phyloP scores from a whole-genome alignment of 1,284 basidiomycete species.

The Leccinum insigne region DNA sequence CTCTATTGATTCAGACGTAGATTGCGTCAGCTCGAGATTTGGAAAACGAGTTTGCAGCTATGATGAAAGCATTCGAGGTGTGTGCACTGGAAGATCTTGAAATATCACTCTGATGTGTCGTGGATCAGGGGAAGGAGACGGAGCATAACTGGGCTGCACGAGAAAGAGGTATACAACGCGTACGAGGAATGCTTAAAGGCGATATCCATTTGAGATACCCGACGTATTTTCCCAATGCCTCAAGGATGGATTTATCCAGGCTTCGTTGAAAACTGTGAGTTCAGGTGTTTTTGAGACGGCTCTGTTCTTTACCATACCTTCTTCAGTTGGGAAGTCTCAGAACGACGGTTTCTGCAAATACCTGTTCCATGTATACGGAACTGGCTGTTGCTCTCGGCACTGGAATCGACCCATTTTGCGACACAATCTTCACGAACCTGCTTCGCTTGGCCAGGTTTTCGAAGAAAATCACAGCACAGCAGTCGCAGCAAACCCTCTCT shows the following conservation, averaged over 20 bases:
- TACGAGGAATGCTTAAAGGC: conserved; percentile 92
- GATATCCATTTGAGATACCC: conserved; percentile 74
- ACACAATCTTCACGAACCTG: conserved; percentile 72
- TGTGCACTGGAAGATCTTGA: conserved; percentile 8
- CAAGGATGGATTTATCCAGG: conserved; percentile 79
- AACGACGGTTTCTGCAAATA: conserved; percentile 87
- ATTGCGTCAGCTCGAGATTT: conserved; percentile 86
- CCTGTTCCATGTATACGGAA: conserved; percentile 80
- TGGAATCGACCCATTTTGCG: conserved; percentile 76
- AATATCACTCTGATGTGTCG: conserved; percentile 8
- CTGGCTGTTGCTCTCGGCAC: conserved; percentile 71
- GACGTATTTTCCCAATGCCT: conserved; percentile 76
- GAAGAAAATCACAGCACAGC: conserved; percentile 92
- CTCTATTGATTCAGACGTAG: conserved; percentile 39
- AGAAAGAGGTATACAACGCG: conserved; percentile 76
- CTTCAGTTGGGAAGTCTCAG: conserved; percentile 82
- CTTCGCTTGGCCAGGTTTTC: conserved; percentile 91
- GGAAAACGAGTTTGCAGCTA: conserved; percentile 79
- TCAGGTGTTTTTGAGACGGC: background rate
- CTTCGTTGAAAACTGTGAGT: conserved; percentile 84
- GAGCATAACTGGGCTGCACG: conserved; percentile 95
- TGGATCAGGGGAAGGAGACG: conserved; percentile 83
- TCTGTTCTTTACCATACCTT: conserved; percentile 7
- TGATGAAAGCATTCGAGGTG: conserved; percentile 84
- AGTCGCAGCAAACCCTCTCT: conserved; percentile 76